These are phyloP conservation scores for Paramecium sexaurelia DNA, from an alignment of 73 alveolate species.

Conservation along the genomic window DNA sequence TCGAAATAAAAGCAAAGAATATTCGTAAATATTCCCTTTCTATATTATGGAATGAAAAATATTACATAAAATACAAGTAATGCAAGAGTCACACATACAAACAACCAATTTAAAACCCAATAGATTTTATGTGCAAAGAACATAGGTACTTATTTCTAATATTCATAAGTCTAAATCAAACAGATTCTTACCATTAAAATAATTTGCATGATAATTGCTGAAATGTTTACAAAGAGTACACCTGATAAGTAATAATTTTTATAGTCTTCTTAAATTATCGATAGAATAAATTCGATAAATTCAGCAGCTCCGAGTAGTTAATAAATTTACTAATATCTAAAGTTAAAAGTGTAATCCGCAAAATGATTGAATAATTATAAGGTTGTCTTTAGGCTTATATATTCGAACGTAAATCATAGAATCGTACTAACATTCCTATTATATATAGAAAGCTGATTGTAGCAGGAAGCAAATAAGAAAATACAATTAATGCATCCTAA, in stretches of 20 bases:
- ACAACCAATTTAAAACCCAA: slow-evolving; percentile 30
- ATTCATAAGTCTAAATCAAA: not conserved
- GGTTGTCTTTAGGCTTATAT: not conserved
- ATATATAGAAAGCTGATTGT: slow-evolving; percentile 6
- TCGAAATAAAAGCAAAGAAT: not conserved
- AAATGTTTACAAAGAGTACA: not conserved
- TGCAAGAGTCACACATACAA: not conserved
- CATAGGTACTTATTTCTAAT: slow-evolving; percentile 2
- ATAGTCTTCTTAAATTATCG: not conserved
- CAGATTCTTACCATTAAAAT: not conserved
- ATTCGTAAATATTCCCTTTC: not conserved
- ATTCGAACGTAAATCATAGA: not conserved
- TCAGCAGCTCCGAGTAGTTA: slow-evolving; percentile 29
- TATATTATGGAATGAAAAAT: not conserved
- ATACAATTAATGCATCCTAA: not conserved
- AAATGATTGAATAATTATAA: not conserved
- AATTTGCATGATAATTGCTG: slow-evolving; percentile 43
- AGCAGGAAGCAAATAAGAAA: slow-evolving; percentile 34
- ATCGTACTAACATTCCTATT: slow-evolving; percentile 12
- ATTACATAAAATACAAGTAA: not conserved
- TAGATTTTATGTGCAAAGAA: slow-evolving; percentile 23
- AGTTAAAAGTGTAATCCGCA: slow-evolving; percentile 13
- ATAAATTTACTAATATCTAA: not conserved
- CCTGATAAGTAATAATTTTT: not conserved
- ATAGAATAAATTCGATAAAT: not conserved